These are phyloP conservation scores for Puccinia novopanici DNA, from an alignment of 1,284 basidiomycete genomes.

Conservation along the genomic window DNA sequence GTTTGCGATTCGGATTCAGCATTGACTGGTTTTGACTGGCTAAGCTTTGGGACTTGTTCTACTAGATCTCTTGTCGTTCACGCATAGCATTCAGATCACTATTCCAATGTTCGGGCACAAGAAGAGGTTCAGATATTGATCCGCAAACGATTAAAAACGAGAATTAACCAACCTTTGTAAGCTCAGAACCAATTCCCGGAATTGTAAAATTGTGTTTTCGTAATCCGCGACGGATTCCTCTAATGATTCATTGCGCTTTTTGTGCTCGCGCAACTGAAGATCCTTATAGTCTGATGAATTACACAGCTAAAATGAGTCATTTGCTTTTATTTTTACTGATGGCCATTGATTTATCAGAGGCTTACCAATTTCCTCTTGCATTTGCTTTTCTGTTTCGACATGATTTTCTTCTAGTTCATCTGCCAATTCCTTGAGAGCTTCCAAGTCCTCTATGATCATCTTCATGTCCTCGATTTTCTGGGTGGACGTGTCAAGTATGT, in stretches of 20 bases:
- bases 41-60: constrained; percentile 75
- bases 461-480: constrained; percentile 96
- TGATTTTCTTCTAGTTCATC: constrained; percentile 98
- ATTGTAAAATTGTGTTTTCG: constrained; percentile 82
- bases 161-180: constrained; percentile 69
- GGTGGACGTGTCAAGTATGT: neutral
- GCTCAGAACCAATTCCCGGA: constrained; percentile 81
- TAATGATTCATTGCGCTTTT: constrained; percentile 68
- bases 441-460: constrained; percentile 90
- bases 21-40: constrained; percentile 75
- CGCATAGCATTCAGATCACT: constrained; percentile 82
- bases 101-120: constrained; percentile 28
- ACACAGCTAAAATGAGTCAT: neutral
- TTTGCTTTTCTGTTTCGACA: constrained; percentile 84
- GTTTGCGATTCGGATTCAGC: constrained; percentile 86
- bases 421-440: constrained; percentile 89
- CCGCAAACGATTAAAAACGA: neutral
- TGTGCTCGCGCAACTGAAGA: constrained; percentile 69
- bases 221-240: constrained; percentile 80
- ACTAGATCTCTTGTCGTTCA: constrained; percentile 77
- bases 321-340: neutral
- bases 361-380: constrained; percentile 85
- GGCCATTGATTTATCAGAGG: constrained; percentile 53
- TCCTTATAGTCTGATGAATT: constrained; percentile 69
- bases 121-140: neutral